Evolutionary conservation across 495 filamentous ascomycete species (phyloP).

Genomic region (Aspergillus funiculosus): DNA sequence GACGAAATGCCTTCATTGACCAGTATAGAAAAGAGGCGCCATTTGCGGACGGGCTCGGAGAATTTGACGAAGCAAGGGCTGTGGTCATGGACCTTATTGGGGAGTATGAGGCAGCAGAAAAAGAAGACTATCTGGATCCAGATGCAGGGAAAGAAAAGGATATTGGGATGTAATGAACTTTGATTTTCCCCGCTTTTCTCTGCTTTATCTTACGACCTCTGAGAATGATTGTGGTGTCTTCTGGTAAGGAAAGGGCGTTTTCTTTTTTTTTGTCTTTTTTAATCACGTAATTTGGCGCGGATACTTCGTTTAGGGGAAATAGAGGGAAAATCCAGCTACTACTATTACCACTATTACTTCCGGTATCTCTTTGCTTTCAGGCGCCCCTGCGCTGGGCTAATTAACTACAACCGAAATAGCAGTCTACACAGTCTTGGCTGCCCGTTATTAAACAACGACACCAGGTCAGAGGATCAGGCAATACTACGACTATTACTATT

Average conservation of each 20-base stretch:
- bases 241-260: slow-evolving; percentile 18
- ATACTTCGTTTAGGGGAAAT: slow-evolving; percentile 6
- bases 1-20: slow-evolving; percentile 94
- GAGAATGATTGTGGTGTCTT: slow-evolving; percentile 18
- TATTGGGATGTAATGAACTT: slow-evolving; percentile 21
- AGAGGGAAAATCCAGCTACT: neutral
- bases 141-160: slow-evolving; percentile 51
- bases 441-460: too few species aligned
- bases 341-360: too few species aligned
- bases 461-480: too few species aligned
- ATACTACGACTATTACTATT: too few species aligned
- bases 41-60: slow-evolving; percentile 81
- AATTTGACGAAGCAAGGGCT: slow-evolving; percentile 90
- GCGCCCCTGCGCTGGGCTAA: neutral
- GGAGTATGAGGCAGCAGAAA: slow-evolving; percentile 95
- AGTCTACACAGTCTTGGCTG: too few species aligned
- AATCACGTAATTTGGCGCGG: slow-evolving; percentile 8
- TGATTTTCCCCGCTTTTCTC: slow-evolving; percentile 3
- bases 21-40: slow-evolving; percentile 90
- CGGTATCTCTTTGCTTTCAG: neutral
- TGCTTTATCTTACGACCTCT: slow-evolving; percentile 16
- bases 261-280: slow-evolving; percentile 12
- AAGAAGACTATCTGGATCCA: slow-evolving; percentile 75
- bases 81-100: slow-evolving; percentile 82
- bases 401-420: too few species aligned